These are phyloP conservation scores for Aureobasidium sp. DNA, from an alignment of 2,329 filamentous ascomycete species.

Conservation along the genomic window DNA sequence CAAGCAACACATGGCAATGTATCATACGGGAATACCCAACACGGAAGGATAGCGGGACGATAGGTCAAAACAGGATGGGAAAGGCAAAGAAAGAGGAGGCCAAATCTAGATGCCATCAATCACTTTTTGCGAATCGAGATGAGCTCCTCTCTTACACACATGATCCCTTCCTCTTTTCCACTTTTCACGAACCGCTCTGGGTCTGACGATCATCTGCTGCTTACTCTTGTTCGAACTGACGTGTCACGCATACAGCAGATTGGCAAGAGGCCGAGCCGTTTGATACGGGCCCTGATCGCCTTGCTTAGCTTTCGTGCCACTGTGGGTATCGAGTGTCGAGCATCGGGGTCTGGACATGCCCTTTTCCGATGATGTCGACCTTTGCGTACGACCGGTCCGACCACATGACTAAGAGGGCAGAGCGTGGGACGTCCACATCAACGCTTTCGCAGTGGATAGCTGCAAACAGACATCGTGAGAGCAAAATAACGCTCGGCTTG, in stretches of 20 bases:
- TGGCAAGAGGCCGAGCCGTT: background rate
- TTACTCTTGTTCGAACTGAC: background rate
- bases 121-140: slow-evolving; percentile 1
- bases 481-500: background rate
- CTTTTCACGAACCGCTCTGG: background rate
- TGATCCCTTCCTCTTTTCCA: background rate
- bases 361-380: background rate
- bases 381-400: background rate
- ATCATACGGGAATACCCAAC: slow-evolving; percentile 1
- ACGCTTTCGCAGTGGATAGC: background rate
- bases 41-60: background rate
- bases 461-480: background rate
- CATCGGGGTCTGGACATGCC: background rate
- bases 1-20: slow-evolving; percentile 8
- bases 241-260: background rate
- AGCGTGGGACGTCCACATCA: background rate
- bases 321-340: background rate
- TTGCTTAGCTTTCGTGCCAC: background rate
- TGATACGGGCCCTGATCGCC: background rate
- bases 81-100: background rate
- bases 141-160: background rate
- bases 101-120: background rate
- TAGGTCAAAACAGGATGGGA: background rate
- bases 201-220: background rate
- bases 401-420: background rate